These are phyloP conservation scores for Populus tremula DNA, from an alignment of 345 rosid genomes.

Conservation along the genomic window DNA sequence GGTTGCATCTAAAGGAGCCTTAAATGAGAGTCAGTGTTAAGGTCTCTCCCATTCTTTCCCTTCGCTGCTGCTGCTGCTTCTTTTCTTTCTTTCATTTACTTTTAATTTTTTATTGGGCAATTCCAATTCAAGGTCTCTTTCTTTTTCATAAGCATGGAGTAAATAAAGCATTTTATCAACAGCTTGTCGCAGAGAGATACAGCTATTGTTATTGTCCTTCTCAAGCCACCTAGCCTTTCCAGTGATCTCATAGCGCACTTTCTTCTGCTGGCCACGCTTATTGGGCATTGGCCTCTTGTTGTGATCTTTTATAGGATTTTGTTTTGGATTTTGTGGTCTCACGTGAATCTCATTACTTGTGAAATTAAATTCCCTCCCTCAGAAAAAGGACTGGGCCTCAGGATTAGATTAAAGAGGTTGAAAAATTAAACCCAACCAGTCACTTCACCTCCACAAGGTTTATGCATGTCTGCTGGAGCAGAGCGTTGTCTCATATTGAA, in stretches of 20 bases:
- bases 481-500: no score
- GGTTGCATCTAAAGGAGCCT: constrained; percentile 21
- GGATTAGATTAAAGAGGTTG: neutral
- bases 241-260: constrained; percentile 20
- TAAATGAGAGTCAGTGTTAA: constrained; percentile 14
- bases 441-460: neutral
- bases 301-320: constrained; percentile 35
- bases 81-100: neutral
- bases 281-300: constrained; percentile 15
- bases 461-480: neutral
- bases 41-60: neutral
- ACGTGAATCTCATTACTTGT: constrained; percentile 31
- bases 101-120: no score
- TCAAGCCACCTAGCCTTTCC: neutral
- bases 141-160: neutral
- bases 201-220: constrained; percentile 19
- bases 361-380: constrained; percentile 22
- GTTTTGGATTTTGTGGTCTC: constrained; percentile 39
- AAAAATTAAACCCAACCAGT: neutral
- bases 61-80: neutral
- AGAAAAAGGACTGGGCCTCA: neutral
- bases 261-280: constrained; percentile 17
- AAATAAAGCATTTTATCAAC: constrained; percentile 6
- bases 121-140: neutral
- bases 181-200: constrained; percentile 10